phyloP scores from a whole-genome alignment of 2,329 filamentous ascomycete species.

The Cercospora nicotianae region DNA sequence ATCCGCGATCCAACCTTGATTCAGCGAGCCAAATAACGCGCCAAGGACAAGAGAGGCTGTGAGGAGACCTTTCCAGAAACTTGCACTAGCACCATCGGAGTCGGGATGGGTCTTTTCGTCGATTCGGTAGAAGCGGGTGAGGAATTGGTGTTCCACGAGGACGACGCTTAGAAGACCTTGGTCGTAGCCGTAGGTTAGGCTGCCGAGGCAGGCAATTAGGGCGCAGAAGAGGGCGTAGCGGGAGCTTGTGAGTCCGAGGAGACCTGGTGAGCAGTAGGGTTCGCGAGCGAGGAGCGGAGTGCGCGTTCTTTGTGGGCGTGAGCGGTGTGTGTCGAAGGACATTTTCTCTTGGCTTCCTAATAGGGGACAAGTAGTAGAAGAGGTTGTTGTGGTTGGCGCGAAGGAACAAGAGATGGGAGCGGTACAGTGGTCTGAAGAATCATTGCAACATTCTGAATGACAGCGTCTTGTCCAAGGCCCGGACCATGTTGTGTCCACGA shows the following conservation, averaged over 20 bases:
- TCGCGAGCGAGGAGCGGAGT: constrained; percentile 7
- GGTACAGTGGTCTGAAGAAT: too few species aligned
- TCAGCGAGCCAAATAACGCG: constrained; percentile 40
- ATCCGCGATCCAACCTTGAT: constrained; percentile 43
- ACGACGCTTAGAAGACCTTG: constrained; percentile 45
- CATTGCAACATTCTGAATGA: too few species aligned
- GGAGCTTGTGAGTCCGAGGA: constrained; percentile 51
- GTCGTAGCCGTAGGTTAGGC: constrained; percentile 46
- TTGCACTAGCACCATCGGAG: constrained; percentile 39
- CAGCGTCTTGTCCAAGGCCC: too few species aligned
- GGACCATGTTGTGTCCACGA: too few species aligned
- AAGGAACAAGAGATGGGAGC: too few species aligned
- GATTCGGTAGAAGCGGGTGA: constrained; percentile 41
- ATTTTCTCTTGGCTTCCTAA: background rate
- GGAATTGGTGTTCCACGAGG: constrained; percentile 50
- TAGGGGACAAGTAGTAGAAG: too few species aligned
- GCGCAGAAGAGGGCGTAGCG: constrained; percentile 55
- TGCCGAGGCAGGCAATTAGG: constrained; percentile 48
- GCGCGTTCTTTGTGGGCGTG: background rate
- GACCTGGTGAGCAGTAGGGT: constrained; percentile 35
- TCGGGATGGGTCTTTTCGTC: constrained; percentile 21
- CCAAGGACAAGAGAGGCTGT: constrained; percentile 48
- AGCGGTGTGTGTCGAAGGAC: background rate
- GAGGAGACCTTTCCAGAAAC: constrained; percentile 65
- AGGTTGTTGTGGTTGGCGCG: too few species aligned